These are phyloP conservation scores for Boletellus ananas DNA, from an alignment of 768 basidiomycete genomes.

Conservation along the genomic window DNA sequence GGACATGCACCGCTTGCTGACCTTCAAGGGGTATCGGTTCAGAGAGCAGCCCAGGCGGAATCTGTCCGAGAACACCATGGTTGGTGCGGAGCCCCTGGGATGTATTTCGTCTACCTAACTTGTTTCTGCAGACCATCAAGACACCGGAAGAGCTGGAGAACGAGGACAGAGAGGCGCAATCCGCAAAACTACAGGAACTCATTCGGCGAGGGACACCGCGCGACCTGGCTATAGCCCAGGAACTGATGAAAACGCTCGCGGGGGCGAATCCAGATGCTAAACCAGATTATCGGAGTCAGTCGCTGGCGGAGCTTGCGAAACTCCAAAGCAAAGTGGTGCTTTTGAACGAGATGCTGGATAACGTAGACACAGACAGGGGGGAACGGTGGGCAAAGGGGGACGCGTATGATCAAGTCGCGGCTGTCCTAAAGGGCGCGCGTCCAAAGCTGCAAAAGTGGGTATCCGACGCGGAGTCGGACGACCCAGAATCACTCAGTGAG, in stretches of 20 bases:
- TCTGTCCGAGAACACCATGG: conserved; percentile 20
- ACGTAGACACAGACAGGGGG: conserved; percentile 65
- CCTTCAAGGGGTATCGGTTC: conserved; percentile 90
- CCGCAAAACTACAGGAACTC: conserved; percentile 97
- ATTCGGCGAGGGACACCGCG: conserved; percentile 94
- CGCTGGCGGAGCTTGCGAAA: conserved; percentile 86
- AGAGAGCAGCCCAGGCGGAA: conserved; percentile 41
- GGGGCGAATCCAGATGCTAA: conserved; percentile 94
- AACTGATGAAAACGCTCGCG: conserved; percentile 93
- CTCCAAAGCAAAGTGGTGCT: conserved; percentile 92
- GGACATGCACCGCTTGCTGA: conserved; percentile 93
- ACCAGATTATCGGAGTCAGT: conserved; percentile 90
- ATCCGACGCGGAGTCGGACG: conserved; percentile 84
- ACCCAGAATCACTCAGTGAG: conserved; percentile 85
- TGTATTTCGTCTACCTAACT: neutral
- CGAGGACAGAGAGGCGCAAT: conserved; percentile 92
- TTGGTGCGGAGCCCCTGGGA: neutral
- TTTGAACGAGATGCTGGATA: conserved; percentile 97
- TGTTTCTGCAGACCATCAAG: conserved; percentile 70
- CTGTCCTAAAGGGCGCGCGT: conserved; percentile 72
- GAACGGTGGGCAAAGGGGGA: conserved; percentile 87
- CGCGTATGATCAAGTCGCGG: conserved; percentile 94
- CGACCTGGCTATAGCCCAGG: conserved; percentile 92
- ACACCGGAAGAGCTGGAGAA: conserved; percentile 94
- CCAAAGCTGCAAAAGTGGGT: conserved; percentile 99